Conservation (phyloP, 1,284 basidiomycete genomes). For the Trametes pubescens region DNA sequence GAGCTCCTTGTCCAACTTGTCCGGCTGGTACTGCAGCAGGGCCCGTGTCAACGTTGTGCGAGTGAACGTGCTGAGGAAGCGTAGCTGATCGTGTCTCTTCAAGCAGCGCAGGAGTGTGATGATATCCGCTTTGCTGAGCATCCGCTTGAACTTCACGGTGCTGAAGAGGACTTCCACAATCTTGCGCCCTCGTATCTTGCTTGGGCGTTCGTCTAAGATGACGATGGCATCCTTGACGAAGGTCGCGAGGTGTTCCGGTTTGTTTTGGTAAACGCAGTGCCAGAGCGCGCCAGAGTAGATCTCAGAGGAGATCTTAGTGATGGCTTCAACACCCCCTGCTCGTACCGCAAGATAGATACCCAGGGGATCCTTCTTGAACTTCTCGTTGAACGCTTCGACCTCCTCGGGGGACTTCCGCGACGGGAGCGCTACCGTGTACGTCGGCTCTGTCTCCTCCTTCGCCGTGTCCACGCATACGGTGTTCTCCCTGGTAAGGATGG, state of each 20-base stretch:
- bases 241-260: background rate
- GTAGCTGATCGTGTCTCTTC: slow-evolving; percentile 7
- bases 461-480: background rate
- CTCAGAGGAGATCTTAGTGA: slow-evolving; percentile 3
- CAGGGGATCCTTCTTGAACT: slow-evolving; percentile 2
- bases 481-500: background rate
- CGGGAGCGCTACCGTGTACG: background rate
- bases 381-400: background rate
- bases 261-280: background rate
- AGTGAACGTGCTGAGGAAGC: slow-evolving; percentile 2
- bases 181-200: slow-evolving; percentile 9
- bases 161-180: slow-evolving; percentile 17
- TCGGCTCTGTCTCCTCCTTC: background rate
- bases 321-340: background rate
- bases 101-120: slow-evolving; percentile 21
- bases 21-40: slow-evolving; percentile 6
- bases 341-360: slow-evolving; percentile 5
- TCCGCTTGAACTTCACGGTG: slow-evolving; percentile 7
- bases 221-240: slow-evolving; percentile 21
- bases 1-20: slow-evolving; percentile 18
- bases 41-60: slow-evolving; percentile 8
- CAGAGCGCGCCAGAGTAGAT: slow-evolving; percentile 10
- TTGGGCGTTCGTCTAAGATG: slow-evolving; percentile 5
- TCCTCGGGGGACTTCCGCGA: background rate
- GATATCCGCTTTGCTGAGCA: slow-evolving; percentile 19